These are phyloP conservation scores for Tinospora cordifolia DNA, from an alignment of 164 flowering plant species.

Conservation along the genomic window DNA sequence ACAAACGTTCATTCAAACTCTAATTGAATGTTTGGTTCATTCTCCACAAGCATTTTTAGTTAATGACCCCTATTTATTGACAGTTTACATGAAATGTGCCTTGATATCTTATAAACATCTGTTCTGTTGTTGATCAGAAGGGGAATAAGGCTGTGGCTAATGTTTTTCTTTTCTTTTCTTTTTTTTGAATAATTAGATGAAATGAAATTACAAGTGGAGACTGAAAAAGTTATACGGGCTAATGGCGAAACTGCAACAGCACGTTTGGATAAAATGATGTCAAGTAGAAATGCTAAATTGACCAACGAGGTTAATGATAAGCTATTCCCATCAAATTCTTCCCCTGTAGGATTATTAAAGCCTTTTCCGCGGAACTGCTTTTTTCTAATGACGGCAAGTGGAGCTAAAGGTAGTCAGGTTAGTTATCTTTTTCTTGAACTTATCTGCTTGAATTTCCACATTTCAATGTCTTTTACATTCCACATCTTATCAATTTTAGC, in stretches of 20 bases:
- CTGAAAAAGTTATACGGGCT: slow-evolving; percentile 55
- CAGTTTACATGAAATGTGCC: neutral
- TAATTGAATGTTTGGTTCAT: neutral
- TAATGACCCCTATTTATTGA: neutral
- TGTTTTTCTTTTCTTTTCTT: neutral
- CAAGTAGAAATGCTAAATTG: slow-evolving; percentile 36
- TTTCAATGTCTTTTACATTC: neutral
- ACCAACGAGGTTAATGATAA: slow-evolving; percentile 40
- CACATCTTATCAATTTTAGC: neutral
- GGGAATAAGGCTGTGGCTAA: neutral
- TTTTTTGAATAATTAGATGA: slow-evolving; percentile 34
- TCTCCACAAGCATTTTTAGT: neutral
- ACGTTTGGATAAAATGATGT: slow-evolving; percentile 66
- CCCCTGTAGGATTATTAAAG: slow-evolving; percentile 56
- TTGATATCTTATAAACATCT: neutral
- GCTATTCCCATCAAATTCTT: slow-evolving; percentile 18
- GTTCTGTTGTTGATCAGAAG: neutral
- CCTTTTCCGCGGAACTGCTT: slow-evolving; percentile 79
- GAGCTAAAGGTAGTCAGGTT: slow-evolving; percentile 92
- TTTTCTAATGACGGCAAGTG: slow-evolving; percentile 85
- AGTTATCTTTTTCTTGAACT: slow-evolving; percentile 16
- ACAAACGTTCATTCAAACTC: too few species aligned
- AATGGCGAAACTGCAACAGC: slow-evolving; percentile 68
- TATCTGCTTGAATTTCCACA: neutral
- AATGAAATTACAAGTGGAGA: slow-evolving; percentile 41